These are phyloP conservation scores for Sanguinoderma infundibulare DNA, from an alignment of 1,284 basidiomycete genomes.

Conservation along the genomic window DNA sequence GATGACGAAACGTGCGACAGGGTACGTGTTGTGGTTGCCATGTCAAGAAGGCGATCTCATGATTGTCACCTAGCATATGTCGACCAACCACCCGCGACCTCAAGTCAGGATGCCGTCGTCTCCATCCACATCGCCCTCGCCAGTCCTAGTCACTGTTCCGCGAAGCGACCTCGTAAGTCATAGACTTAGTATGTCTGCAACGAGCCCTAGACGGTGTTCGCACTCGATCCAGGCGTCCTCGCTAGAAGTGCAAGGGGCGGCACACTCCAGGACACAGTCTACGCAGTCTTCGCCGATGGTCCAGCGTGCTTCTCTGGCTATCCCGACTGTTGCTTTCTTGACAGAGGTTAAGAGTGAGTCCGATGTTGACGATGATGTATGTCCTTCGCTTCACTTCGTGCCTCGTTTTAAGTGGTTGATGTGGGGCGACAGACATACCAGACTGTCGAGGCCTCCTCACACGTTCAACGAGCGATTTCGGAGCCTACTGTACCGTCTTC, in stretches of 20 bases:
- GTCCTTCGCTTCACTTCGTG: background rate
- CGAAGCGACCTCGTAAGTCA: background rate
- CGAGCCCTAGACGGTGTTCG: background rate
- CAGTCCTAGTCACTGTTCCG: background rate
- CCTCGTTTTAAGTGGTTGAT: background rate
- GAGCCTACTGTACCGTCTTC: slow-evolving; percentile 25
- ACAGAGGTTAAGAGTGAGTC: slow-evolving; percentile 10
- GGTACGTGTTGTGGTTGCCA: slow-evolving; percentile 1
- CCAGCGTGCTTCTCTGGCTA: slow-evolving; percentile 7
- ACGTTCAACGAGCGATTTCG: slow-evolving; percentile 24
- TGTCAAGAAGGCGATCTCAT: background rate
- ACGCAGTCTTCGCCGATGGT: slow-evolving; percentile 13
- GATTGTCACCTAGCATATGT: slow-evolving; percentile 16
- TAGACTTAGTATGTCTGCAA: background rate
- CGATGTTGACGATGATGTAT: slow-evolving; percentile 17
- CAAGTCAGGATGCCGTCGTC: slow-evolving; percentile 3
- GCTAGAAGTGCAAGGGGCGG: background rate
- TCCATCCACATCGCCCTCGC: background rate
- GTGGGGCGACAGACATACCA: slow-evolving; percentile 12
- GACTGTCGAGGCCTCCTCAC: slow-evolving; percentile 23
- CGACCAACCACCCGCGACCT: slow-evolving; percentile 19
- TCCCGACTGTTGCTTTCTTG: background rate
- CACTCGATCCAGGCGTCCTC: slow-evolving; percentile 1
- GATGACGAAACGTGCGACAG: slow-evolving; percentile 20
- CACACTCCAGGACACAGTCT: slow-evolving; percentile 1